Evolutionary conservation across 768 basidiomycete genomes (phyloP), one percentile per base, ranked within the genome.

Genomic region (Tulasnella sp.): DNA sequence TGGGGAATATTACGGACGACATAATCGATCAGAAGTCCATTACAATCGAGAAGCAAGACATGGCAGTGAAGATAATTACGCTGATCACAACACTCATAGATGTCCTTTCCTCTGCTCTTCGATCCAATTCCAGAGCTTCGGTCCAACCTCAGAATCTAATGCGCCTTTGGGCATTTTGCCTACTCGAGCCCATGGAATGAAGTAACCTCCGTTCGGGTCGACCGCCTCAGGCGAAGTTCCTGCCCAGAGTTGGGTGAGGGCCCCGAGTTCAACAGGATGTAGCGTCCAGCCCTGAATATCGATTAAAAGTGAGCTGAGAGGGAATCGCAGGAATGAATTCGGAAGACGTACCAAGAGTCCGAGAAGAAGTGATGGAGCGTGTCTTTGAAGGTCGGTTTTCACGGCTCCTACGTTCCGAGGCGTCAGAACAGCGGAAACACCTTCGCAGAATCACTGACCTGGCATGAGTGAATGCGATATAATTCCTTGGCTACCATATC

Each of bases 381-480:
- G 44, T 29, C 78, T 40, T 55, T 37, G 35, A 10, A 76, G 51
- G 20, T 77, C 75, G 23, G 72, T 70, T 13, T 70, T 79, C 29
- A 69, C 35, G 40, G 55, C 2, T 15, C 75, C 75, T 73, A 7
- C 6, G 5, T 37, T 23, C 20, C 26, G 0, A 20, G 0, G 29
- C 10, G 71, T 44, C 51, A 42, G 32, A 42, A 48, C 18, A 16
- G 40, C 39, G 0, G n/a, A 29, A 44, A 42, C 40, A 5, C 51
- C 13, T 44, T 2, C 5, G 18, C 13, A 6, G 18, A 26, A 10
- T 44, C 10, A 74, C 78, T 13, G 83, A 77, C 88, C 88, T 0
- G 90, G 88, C 79, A 89, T 84, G 35, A 89, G 80, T 23, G 86
- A 83, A 35, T 84, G 83, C 3, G 86, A 86, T 0, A 90, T 83